A percentile compares a stretch with the other conserved stretches of the same genome.
Conservation (phyloP, 768 basidiomycete genomes). For the Kwoniella bestiolae region DNA sequence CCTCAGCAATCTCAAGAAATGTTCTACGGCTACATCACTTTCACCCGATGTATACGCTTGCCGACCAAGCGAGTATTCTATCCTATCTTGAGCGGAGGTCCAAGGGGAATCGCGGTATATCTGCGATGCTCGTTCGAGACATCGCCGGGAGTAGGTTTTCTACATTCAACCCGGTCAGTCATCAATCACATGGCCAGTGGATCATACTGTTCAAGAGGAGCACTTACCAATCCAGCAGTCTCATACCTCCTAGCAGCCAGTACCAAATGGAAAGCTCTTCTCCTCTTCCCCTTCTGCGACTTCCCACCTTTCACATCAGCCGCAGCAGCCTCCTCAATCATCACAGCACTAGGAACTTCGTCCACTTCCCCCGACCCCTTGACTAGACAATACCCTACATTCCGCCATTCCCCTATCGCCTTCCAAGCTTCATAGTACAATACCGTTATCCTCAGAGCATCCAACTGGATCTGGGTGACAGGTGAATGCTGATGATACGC, state of each 20-base stretch:
- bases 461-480: constrained; percentile 45
- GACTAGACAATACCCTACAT: constrained; percentile 50
- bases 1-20: constrained; percentile 75
- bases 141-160: constrained; percentile 59
- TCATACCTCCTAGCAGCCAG: constrained; percentile 59
- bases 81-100: constrained; percentile 53
- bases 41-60: constrained; percentile 90
- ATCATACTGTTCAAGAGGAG: not conserved
- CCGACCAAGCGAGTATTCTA: constrained; percentile 65
- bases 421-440: constrained; percentile 58
- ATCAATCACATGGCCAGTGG: not conserved
- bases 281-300: constrained; percentile 42
- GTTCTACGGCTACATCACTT: constrained; percentile 71
- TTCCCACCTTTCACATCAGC: constrained; percentile 48
- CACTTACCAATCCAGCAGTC: constrained; percentile 58
- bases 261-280: constrained; percentile 57
- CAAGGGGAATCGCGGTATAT: constrained; percentile 55
- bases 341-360: constrained; percentile 58
- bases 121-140: constrained; percentile 56
- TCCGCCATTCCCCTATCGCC: constrained; percentile 45
- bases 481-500: constrained; percentile 40
- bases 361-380: constrained; percentile 57
- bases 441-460: constrained; percentile 54
- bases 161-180: constrained; percentile 28
- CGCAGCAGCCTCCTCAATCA: constrained; percentile 60